Conservation (phyloP, 106 monocot genomes). For the Dioscorea dumetorum region DNA sequence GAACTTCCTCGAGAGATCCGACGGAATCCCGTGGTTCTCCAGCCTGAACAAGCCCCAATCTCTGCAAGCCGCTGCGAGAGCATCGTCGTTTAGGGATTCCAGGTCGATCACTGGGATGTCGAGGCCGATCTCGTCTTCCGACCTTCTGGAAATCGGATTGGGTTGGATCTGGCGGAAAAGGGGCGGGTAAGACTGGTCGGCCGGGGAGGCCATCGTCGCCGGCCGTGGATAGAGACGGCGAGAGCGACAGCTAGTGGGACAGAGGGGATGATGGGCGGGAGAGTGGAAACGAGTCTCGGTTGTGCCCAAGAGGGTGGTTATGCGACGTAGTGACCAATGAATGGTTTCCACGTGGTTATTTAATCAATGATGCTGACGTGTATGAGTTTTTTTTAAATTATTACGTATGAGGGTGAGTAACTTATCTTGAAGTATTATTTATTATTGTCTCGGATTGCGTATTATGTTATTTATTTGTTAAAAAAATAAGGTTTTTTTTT, state of each 20-base stretch:
- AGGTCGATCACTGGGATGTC: constrained; percentile 36
- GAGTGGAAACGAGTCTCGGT: neutral
- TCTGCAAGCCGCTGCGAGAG: constrained; percentile 26
- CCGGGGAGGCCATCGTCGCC: neutral
- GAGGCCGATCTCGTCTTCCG: neutral
- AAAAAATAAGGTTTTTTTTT: too few species aligned
- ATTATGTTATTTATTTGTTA: too few species aligned
- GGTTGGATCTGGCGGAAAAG: constrained; percentile 8
- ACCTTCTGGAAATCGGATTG: neutral
- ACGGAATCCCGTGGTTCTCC: constrained; percentile 49
- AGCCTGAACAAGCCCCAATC: constrained; percentile 39
- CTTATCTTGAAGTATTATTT: too few species aligned
- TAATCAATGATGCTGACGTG: too few species aligned
- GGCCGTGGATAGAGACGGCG: neutral
- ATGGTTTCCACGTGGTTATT: too few species aligned
- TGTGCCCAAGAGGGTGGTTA: neutral
- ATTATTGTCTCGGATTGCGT: too few species aligned
- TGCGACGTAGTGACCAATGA: too few species aligned
- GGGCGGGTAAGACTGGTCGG: constrained; percentile 23
- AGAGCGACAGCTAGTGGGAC: neutral
- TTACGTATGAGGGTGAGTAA: too few species aligned
- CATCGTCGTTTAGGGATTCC: constrained; percentile 8
- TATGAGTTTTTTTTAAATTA: too few species aligned
- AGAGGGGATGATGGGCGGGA: neutral
- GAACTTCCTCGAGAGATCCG: constrained; percentile 16